Conservation (phyloP, 805 yeast genomes). For the Ogataea salicorniae region DNA sequence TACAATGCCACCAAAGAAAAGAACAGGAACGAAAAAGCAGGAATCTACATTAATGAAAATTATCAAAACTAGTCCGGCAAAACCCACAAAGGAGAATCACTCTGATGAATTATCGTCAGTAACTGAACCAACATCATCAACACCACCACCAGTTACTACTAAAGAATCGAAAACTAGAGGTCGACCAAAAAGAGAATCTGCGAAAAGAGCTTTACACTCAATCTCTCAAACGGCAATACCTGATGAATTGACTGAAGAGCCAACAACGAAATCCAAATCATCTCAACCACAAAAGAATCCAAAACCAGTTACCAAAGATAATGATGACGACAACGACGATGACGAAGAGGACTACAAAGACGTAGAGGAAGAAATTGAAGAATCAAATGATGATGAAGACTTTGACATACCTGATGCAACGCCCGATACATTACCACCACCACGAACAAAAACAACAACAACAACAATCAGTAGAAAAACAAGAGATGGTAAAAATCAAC, state of each 20-base stretch:
- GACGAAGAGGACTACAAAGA: constrained; percentile 4
- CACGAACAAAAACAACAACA: not conserved
- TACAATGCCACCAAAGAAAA: not conserved
- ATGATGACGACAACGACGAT: constrained; percentile 4
- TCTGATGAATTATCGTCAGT: not conserved
- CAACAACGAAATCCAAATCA: not conserved
- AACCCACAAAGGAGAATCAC: not conserved
- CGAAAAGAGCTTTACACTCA: constrained; percentile 8
- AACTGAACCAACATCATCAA: constrained; percentile 12
- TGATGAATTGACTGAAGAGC: not conserved
- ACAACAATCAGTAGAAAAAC: not conserved
- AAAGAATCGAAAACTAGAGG: constrained; percentile 7
- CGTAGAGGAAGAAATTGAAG: not conserved
- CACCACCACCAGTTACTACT: constrained; percentile 3
- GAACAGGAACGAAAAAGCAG: not conserved
- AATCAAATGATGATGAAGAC: constrained; percentile 6
- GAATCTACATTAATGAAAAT: not conserved
- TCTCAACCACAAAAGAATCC: not conserved
- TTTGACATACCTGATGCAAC: constrained; percentile 3
- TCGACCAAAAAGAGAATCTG: constrained; percentile 2
- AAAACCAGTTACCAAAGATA: not conserved
- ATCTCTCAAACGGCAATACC: not conserved
- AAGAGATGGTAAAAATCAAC: not conserved
- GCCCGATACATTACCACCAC: not conserved
- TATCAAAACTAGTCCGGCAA: not conserved